Evolutionary conservation across 768 basidiomycete genomes (phyloP).

Genomic region (Calocybe indica): DNA sequence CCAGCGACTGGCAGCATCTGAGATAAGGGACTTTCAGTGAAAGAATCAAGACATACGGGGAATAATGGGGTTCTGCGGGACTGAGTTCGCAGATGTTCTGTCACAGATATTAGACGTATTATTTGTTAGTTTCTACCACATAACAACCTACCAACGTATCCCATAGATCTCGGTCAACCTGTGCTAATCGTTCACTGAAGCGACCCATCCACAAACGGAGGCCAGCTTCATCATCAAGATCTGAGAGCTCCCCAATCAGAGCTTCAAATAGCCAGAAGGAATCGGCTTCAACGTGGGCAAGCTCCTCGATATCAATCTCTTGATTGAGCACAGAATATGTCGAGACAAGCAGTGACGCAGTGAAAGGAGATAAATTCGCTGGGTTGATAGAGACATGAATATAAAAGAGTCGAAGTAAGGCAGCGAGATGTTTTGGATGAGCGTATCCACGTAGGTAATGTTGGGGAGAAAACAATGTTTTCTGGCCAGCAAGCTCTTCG

Average conservation of each 20-base stretch:
- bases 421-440: conserved; percentile 56
- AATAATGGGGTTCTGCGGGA: conserved; percentile 71
- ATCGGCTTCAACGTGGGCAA: conserved; percentile 70
- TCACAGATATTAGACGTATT: background rate
- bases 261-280: conserved; percentile 80
- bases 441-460: conserved; percentile 37
- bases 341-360: conserved; percentile 65
- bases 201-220: conserved; percentile 56
- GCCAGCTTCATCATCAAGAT: conserved; percentile 65
- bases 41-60: conserved; percentile 48
- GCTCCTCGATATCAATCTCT: conserved; percentile 56
- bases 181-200: conserved; percentile 52
- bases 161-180: conserved; percentile 60
- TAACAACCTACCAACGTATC: conserved; percentile 45
- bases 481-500: conserved; percentile 21
- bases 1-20: conserved; percentile 52
- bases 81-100: conserved; percentile 64
- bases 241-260: conserved; percentile 65
- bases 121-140: conserved; percentile 3
- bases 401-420: conserved; percentile 65
- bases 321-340: conserved; percentile 56
- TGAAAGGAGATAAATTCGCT: conserved; percentile 59
- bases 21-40: background rate
- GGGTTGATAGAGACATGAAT: conserved; percentile 70
- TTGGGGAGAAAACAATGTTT: conserved; percentile 32